Evolutionary conservation across 75 land plant genomes (phyloP), one percentile per base, ranked within the genome.

Genomic region (Pinus tabuliformis): DNA sequence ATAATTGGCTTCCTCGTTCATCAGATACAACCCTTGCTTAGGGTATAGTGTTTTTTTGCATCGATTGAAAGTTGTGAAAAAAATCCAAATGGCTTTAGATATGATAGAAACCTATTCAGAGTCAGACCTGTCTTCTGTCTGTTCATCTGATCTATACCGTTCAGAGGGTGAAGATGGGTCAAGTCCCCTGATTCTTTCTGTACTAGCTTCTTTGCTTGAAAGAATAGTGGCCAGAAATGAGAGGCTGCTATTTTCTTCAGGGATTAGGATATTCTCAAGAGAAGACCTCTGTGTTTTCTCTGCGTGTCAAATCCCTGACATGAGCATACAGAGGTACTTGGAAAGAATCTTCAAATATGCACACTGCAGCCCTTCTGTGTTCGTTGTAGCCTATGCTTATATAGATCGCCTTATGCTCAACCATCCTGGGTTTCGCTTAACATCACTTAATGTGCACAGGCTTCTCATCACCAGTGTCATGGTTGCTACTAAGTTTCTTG

Each of bases 391-490:
- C 9, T 93, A 90, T 72, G 88, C 87, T 6, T 93, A 93, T 30
- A 88, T 93, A 8, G 93, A 93, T 74, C 86, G 91, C 1, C 72
- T 90, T 57, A 81, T 86, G 68, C 93, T 85, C 61, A 24, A 36
- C 15, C 74, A 81, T 57, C 82, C 89, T 2, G 76, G 59, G n/a
- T 83, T 93, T 52, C 45, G 81, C 16, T 79, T 92, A 39, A 77
- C 75, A n/a, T 77, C 86, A 18, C 33, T 76, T 49, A 93, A 93
- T 76, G 89, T 93, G 2, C 95, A 93, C 73, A 71, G 95, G 57
- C 85, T 93, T 70, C 89, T 92, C 81, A 82, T 89, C 75, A 91
- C 95, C 72, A 86, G 91, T 36, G 80, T 93, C 84, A 82, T 93
- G 86, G 89, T 88, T 18, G 88, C 95, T 33, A 83, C 93, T 33